Evolutionary conservation across 192 early-diverging fungal species (phyloP), one percentile per base, ranked within the genome.

Genomic region (Tieghemiomyces parasiticus): DNA sequence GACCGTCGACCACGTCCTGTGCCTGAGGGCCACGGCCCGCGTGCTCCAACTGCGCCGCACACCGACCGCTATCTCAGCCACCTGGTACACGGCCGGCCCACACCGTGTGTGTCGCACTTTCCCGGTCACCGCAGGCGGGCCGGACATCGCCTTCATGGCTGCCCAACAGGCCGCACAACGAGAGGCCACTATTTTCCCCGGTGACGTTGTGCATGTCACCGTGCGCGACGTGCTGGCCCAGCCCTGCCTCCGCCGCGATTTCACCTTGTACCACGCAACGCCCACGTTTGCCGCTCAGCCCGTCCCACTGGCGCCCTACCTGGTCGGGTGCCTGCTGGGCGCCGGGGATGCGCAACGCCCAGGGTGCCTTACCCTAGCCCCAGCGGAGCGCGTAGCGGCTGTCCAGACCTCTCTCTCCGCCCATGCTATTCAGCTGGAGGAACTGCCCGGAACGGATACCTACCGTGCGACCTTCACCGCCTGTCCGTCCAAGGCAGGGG

Each of bases 1-100:
- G 13, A 72, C 71, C 1, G 31, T 53, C 53, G 68, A 72, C 66
- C 71, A 72, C 60, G 28, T 54, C 24, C 28, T 54, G 52, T 54
- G 52, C 20, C 52, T 54, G 19, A 25, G 32, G 52, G 52, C 52
- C n/a, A 54, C 52, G 0, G 52, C 26, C n/a, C 13, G 19, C 3
- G 52, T 54, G 14, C 20, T n/a, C 26, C 26, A 25, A 9, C 29
- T 54, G 4, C 32, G n/a, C 4, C 52, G 52, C 32, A 54, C 28
- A 6, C n/a, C 28, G 24, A 29, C 12, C 4, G 52, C 29, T 28
- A 20, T 19, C 24, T 20, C 29, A 1, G 28, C 28, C 4, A 19
- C 28, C 24, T 54, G 52, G 52, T 54, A 54, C 28, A 4, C 45
- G 16, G 52, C 10, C 3, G 52, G 29, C 14, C 14, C 32, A 0